Percentiles rank a stretch among this genome's conserved stretches.
Conservation (phyloP, 805 yeast species). For the Candida ponderosae region DNA sequence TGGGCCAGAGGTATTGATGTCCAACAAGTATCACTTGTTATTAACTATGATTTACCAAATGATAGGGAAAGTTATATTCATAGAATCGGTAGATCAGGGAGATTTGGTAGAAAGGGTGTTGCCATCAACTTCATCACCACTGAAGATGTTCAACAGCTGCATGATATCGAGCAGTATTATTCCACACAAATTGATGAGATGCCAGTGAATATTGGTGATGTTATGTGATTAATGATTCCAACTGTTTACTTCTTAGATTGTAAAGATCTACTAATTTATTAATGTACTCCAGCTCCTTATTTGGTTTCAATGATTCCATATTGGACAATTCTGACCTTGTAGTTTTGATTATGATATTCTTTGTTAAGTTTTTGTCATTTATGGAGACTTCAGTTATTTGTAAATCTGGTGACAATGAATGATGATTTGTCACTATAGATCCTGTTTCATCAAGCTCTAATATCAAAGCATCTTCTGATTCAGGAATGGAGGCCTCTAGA, state of each 20-base stretch:
- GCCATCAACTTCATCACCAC: conserved; percentile 90
- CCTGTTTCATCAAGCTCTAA: conserved; percentile 16
- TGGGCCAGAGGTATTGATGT: conserved; percentile 99
- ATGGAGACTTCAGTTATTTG: conserved; percentile 12
- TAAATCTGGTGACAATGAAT: conserved; percentile 11
- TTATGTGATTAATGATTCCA: conserved; percentile 13
- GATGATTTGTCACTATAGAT: conserved; percentile 3
- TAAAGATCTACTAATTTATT: conserved; percentile 12
- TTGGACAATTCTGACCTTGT: conserved; percentile 12
- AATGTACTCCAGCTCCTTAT: conserved; percentile 8
- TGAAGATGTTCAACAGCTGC: conserved; percentile 66
- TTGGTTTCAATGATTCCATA: conserved; percentile 4
- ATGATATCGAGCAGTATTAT: conserved; percentile 69
- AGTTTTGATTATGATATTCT: conserved; percentile 15
- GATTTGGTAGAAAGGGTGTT: conserved; percentile 98
- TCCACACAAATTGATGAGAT: conserved; percentile 68
- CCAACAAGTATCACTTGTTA: conserved; percentile 93
- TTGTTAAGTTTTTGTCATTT: conserved; percentile 16
- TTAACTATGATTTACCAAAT: conserved; percentile 89
- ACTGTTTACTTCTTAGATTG: conserved; percentile 13
- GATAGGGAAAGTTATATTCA: conserved; percentile 95
- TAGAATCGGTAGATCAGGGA: conserved; percentile 96
- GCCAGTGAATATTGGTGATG: conserved; percentile 66
- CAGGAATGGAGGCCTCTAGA: conserved; percentile 4
- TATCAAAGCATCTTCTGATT: conserved; percentile 5